Base-by-base conservation (phyloP, 2,329 filamentous ascomycete genomes). In the Ophiocordyceps camponoti-saundersi region DNA sequence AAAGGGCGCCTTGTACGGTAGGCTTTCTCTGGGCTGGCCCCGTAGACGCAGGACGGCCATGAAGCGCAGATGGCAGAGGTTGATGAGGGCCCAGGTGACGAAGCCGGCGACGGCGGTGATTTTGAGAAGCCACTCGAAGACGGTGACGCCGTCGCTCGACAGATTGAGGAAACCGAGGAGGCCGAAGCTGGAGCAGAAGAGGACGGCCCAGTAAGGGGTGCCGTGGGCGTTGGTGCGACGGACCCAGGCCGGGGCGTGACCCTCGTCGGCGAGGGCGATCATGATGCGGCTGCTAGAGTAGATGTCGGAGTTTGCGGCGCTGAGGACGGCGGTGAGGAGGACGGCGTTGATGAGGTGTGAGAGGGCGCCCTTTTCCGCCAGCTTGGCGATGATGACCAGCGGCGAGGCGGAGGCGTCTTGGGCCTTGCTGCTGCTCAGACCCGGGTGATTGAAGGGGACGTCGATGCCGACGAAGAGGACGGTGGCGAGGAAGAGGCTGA, bases 311-410 rank as follows among this genome's bases (percentile, higher is more conserved):
- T 84, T 86, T 49, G 82, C 85, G 6, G 85, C 84, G 0, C 82
- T 85, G 53, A 87, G 77, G 8, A 88, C 85, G 3, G 83, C 84
- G 0, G 83, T 85, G 21, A 90, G 69, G 11, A 90, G 75, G 8
- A 87, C 79, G 16, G 78, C 83, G 61, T 90, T 90, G 69, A 90
- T 79, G 57, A 89, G 79, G 54, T 76, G 67, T 6, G 78, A 74
- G 4, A 86, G 72, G 3, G 75, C 72, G 8, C 66, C 64, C 48
- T 85, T 77, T 40, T 80, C 80, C 29, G 80, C 81, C 18, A 75
- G 68, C 32, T 70, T 66, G 36, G 71, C 73, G 29, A 74, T 72
- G 48, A 80, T 72, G 56, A 80, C 77, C 46, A 83, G 70, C 6
- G 80, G 80, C 3, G 79, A 83, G 2, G 79, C 77, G 0, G 75